Percentiles rank a stretch among this genome's conserved stretches.
These are phyloP conservation scores for Xerocomellus chrysenteron DNA, from an alignment of 768 basidiomycete genomes.

Conservation along the genomic window DNA sequence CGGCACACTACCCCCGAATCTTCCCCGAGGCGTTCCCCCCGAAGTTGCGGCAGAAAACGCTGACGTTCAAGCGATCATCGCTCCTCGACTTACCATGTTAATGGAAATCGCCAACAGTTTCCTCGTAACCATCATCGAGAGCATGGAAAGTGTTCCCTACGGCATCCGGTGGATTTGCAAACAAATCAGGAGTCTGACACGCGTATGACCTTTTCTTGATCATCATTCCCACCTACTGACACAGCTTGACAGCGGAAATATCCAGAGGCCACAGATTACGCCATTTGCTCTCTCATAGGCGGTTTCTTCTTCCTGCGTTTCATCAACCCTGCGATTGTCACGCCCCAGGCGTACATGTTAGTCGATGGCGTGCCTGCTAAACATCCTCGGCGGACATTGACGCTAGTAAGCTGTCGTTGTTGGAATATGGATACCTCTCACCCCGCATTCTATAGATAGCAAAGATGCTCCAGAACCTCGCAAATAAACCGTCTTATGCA, in stretches of 20 bases:
- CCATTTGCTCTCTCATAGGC: constrained; percentile 97
- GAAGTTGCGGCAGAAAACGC: constrained; percentile 92
- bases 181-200: constrained; percentile 94
- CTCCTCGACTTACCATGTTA: constrained; percentile 94
- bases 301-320: constrained; percentile 99
- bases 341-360: constrained; percentile 99
- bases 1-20: constrained; percentile 83
- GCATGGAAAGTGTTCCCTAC: constrained; percentile 97
- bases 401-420: constrained; percentile 53
- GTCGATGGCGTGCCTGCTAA: constrained; percentile 98
- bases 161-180: constrained; percentile 99
- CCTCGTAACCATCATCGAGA: constrained; percentile 95
- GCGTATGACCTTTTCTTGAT: constrained; percentile 50
- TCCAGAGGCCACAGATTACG: constrained; percentile 97
- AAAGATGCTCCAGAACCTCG: constrained; percentile 99
- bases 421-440: neutral
- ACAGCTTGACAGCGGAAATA: constrained; percentile 78
- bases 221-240: constrained; percentile 7
- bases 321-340: constrained; percentile 99
- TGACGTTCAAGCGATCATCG: constrained; percentile 98
- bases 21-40: constrained; percentile 91
- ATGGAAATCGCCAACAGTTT: constrained; percentile 99
- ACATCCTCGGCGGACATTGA: constrained; percentile 94
- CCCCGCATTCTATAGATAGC: constrained; percentile 66
- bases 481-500: constrained; percentile 96